These are phyloP conservation scores for Rhizopogon vinicolor DNA, from an alignment of 768 basidiomycete genomes.

Conservation along the genomic window DNA sequence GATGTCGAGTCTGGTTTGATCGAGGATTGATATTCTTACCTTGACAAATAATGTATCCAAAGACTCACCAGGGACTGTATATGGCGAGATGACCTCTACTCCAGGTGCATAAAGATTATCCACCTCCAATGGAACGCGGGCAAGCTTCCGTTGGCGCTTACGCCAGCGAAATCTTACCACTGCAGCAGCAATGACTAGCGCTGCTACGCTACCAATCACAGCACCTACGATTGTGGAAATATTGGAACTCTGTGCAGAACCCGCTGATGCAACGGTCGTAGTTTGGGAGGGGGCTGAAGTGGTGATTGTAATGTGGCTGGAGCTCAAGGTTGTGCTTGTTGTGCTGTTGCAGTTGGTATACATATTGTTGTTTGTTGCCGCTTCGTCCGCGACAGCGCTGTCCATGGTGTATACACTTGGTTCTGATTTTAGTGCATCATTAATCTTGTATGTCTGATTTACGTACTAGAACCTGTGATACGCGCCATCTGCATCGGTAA, in stretches of 20 bases:
- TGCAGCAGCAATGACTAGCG: neutral
- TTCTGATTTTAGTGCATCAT: neutral
- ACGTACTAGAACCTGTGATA: constrained; percentile 11
- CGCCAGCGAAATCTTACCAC: neutral
- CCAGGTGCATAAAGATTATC: neutral
- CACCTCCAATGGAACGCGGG: neutral
- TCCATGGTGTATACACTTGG: constrained; percentile 18
- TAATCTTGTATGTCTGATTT: neutral
- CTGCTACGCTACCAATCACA: constrained; percentile 1
- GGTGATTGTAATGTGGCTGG: neutral
- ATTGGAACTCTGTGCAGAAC: neutral
- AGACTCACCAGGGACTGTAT: neutral
- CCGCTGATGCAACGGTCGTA: neutral
- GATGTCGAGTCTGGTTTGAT: neutral
- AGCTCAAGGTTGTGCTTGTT: neutral
- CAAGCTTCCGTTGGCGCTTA: neutral
- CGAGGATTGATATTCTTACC: neutral
- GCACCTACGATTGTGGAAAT: neutral
- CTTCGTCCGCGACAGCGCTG: constrained; percentile 11
- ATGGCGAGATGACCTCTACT: neutral
- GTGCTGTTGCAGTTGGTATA: constrained; percentile 22
- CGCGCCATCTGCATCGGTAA: neutral
- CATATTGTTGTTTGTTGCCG: constrained; percentile 18
- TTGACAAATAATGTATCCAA: neutral
- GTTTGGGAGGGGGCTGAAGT: neutral